Percentiles rank a stretch among this genome's conserved stretches.
phyloP scores from a whole-genome alignment of 148 eudicot species.

The Tetragonia tetragonoides region DNA sequence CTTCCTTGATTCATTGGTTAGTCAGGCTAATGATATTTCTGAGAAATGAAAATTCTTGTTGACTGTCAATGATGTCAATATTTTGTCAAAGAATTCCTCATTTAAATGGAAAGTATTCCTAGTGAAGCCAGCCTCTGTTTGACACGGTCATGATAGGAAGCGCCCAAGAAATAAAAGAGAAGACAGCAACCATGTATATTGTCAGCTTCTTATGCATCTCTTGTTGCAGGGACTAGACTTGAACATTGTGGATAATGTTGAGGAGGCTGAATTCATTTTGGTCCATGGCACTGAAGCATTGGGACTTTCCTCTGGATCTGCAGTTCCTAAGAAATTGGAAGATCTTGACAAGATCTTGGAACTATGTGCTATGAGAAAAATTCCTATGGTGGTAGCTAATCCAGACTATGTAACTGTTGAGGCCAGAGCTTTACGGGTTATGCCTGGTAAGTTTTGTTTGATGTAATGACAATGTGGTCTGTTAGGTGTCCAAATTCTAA shows the following conservation, averaged over 20 bases:
- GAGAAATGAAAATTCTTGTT: too few species aligned
- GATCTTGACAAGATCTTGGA: slow-evolving; percentile 77
- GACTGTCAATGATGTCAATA: too few species aligned
- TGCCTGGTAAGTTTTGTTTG: slow-evolving; percentile 67
- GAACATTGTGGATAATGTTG: slow-evolving; percentile 75
- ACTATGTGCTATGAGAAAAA: slow-evolving; percentile 59
- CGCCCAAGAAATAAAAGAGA: neutral
- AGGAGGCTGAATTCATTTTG: slow-evolving; percentile 87
- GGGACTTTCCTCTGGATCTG: slow-evolving; percentile 70
- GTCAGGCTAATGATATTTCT: too few species aligned
- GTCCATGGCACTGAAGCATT: slow-evolving; percentile 96
- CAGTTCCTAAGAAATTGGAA: slow-evolving; percentile 54
- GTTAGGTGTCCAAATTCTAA: neutral
- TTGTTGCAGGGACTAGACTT: slow-evolving; percentile 68
- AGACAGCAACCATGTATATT: neutral
- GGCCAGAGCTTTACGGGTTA: slow-evolving; percentile 77
- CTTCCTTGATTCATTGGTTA: too few species aligned
- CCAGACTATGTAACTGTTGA: slow-evolving; percentile 97
- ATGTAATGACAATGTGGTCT: neutral
- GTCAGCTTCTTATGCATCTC: neutral
- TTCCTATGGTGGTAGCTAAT: slow-evolving; percentile 97
- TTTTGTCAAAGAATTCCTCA: too few species aligned
- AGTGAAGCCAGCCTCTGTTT: too few species aligned
- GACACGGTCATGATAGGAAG: neutral
- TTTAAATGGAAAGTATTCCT: too few species aligned